Conservation (phyloP, 176 grass and related monocot genomes). For the Sorghum bicolor region DNA sequence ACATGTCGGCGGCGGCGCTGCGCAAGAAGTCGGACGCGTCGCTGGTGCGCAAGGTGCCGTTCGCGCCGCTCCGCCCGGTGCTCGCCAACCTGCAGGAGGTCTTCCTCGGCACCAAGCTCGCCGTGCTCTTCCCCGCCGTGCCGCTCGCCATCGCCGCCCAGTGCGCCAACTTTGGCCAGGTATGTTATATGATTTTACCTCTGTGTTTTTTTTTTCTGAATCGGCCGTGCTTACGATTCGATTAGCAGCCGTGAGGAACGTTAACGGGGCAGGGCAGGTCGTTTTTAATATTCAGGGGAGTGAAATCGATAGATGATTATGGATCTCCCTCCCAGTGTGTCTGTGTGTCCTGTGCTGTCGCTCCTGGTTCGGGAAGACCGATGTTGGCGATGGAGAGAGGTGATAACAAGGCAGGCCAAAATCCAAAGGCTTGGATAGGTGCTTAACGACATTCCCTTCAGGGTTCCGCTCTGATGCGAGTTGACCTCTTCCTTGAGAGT, state of each 20-base stretch:
- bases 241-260: too few species aligned
- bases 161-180: slow-evolving; percentile 52
- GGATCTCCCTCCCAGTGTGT: too few species aligned
- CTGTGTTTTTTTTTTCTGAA: too few species aligned
- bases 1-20: slow-evolving; percentile 75
- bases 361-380: background rate
- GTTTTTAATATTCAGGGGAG: too few species aligned
- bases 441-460: background rate
- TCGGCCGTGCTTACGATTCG: too few species aligned
- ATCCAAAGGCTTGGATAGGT: too few species aligned
- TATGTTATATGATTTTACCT: slow-evolving; percentile 31
- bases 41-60: slow-evolving; percentile 67
- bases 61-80: slow-evolving; percentile 31
- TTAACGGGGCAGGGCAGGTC: too few species aligned
- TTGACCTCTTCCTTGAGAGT: too few species aligned
- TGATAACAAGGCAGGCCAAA: background rate
- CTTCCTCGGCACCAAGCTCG: slow-evolving; percentile 89
- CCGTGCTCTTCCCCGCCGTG: slow-evolving; percentile 70
- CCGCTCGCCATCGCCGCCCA: slow-evolving; percentile 63
- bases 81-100: slow-evolving; percentile 86
- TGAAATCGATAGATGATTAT: too few species aligned
- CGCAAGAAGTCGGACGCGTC: slow-evolving; percentile 74
- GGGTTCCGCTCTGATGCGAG: background rate
- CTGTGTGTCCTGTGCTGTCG: background rate
- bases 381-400: background rate